Evolutionary conservation across 176 grass and related monocot species (phyloP).

Genomic region (Lolium perenne): DNA sequence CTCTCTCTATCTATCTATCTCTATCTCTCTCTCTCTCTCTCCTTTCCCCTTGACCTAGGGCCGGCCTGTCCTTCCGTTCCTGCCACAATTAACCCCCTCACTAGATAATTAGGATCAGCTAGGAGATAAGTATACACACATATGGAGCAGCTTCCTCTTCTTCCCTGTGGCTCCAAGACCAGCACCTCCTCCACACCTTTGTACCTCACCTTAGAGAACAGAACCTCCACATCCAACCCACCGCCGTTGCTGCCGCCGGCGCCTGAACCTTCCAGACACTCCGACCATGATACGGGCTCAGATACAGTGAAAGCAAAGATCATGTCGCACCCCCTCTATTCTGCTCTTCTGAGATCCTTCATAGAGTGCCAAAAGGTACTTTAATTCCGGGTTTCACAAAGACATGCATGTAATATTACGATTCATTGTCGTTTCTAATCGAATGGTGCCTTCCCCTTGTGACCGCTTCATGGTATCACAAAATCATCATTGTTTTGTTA

Average conservation of each 20-base stretch:
- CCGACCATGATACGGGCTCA: constrained; percentile 24
- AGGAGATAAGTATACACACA: constrained; percentile 39
- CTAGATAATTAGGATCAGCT: constrained; percentile 42
- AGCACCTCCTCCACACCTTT: constrained; percentile 42
- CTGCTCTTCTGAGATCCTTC: constrained; percentile 72
- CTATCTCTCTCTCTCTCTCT: no score
- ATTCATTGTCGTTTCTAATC: neutral
- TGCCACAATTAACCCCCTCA: constrained; percentile 29
- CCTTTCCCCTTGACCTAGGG: constrained; percentile 40
- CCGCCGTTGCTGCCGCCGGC: neutral
- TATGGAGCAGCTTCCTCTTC: constrained; percentile 62
- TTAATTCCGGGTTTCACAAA: neutral
- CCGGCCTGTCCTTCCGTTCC: constrained; percentile 20
- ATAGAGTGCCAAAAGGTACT: constrained; percentile 85
- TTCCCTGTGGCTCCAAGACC: constrained; percentile 49
- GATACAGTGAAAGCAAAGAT: constrained; percentile 79
- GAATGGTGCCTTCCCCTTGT: neutral
- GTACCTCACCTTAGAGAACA: constrained; percentile 44
- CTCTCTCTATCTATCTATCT: neutral
- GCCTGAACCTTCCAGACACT: constrained; percentile 36
- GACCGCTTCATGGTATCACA: neutral
- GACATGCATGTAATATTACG: constrained; percentile 16
- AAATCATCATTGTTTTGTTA: neutral
- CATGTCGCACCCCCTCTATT: constrained; percentile 76
- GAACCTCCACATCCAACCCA: constrained; percentile 27